phyloP scores from a whole-genome alignment of 75 land plant species.

The Sequoia sempervirens region DNA sequence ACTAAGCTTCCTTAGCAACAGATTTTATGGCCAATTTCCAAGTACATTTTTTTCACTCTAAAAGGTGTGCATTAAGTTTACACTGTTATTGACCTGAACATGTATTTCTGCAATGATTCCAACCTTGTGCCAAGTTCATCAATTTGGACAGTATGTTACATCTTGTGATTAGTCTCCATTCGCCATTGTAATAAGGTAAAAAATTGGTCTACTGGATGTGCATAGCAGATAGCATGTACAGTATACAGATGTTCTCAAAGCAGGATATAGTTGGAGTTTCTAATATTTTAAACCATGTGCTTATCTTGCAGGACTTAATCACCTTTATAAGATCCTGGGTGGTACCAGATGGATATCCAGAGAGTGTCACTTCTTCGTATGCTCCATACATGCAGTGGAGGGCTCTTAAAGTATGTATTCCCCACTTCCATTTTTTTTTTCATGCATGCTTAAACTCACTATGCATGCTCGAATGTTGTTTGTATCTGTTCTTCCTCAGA shows the following conservation, averaged over 20 bases:
- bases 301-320: conserved; percentile 63
- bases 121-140: background rate
- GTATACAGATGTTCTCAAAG: background rate
- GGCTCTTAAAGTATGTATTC: conserved; percentile 75
- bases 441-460: background rate
- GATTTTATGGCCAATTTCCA: background rate
- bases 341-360: conserved; percentile 96
- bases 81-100: background rate
- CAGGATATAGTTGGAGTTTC: background rate
- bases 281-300: background rate
- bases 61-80: background rate
- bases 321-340: conserved; percentile 85
- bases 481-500: background rate
- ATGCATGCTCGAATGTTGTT: background rate
- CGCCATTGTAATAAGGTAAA: background rate
- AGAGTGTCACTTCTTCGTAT: conserved; percentile 87
- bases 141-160: background rate
- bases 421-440: background rate
- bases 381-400: conserved; percentile 99
- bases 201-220: background rate
- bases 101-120: background rate
- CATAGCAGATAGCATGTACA: background rate
- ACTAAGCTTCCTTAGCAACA: background rate
- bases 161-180: background rate
- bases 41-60: background rate